These are phyloP conservation scores for Maudiozyma turicensis DNA, from an alignment of 805 yeast species.

Conservation along the genomic window DNA sequence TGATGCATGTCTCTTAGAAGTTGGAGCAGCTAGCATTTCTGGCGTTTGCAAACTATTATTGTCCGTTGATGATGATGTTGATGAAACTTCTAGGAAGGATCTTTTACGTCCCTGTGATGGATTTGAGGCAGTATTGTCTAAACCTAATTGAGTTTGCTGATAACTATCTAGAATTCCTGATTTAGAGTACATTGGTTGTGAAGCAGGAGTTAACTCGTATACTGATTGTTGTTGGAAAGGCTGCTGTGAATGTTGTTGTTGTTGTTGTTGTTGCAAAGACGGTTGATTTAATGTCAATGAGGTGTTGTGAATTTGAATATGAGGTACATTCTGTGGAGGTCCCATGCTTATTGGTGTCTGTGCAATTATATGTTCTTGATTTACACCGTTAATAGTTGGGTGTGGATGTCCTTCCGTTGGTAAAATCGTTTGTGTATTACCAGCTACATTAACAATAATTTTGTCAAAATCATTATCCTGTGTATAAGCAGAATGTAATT, in stretches of 20 bases:
- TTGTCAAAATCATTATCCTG: constrained; percentile 20
- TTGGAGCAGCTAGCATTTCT: background rate
- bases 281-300: too few relatives aligned
- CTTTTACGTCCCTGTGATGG: background rate
- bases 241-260: too few relatives aligned
- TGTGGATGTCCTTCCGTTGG: constrained; percentile 23
- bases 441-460: constrained; percentile 31
- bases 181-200: too few relatives aligned
- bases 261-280: too few relatives aligned
- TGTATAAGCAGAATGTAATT: constrained; percentile 54
- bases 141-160: too few relatives aligned
- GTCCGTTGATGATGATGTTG: background rate
- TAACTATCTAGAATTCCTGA: too few relatives aligned
- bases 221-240: too few relatives aligned
- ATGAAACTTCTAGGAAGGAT: background rate
- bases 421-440: constrained; percentile 32
- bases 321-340: background rate
- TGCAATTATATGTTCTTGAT: background rate
- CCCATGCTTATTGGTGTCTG: background rate
- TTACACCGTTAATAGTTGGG: background rate
- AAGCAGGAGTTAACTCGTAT: too few relatives aligned
- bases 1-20: constrained; percentile 29
- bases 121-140: too few relatives aligned
- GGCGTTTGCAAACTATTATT: background rate
- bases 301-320: background rate